Conservation (phyloP, 2,329 filamentous ascomycete species). For the Colletotrichum sp. region DNA sequence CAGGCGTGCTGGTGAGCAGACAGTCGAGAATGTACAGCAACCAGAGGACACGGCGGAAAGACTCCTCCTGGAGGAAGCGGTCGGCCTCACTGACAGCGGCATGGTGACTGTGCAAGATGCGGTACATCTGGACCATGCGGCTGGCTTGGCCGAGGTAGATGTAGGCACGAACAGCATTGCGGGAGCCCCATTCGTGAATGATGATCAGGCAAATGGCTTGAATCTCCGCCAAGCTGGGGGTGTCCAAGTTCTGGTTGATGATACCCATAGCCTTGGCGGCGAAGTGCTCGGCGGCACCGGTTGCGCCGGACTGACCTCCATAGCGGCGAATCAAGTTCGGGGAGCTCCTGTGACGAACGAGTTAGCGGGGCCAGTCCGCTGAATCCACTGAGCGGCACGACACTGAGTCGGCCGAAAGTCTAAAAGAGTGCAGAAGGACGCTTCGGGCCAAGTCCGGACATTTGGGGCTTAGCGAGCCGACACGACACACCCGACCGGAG, state of each 20-base stretch:
- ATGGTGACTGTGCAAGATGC: conserved; percentile 62
- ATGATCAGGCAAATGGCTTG: conserved; percentile 66
- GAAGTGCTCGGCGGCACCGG: conserved; percentile 63
- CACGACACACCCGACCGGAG: conserved; percentile 13
- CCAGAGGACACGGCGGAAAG: conserved; percentile 66
- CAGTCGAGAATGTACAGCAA: conserved; percentile 69
- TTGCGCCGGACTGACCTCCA: conserved; percentile 55
- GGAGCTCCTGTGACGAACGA: conserved; percentile 50
- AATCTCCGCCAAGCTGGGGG: conserved; percentile 65
- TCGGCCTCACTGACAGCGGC: conserved; percentile 54
- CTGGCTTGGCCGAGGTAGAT: conserved; percentile 67
- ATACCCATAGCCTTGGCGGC: conserved; percentile 61
- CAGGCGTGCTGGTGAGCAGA: conserved; percentile 66
- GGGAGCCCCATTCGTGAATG: conserved; percentile 67
- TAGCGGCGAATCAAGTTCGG: conserved; percentile 62
- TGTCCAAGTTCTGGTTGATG: conserved; percentile 64
- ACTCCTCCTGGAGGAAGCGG: conserved; percentile 66
- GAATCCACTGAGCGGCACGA: not conserved
- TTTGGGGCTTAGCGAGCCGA: conserved; percentile 10
- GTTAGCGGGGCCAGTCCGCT: not conserved
- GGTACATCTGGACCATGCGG: conserved; percentile 70
- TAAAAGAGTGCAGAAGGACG: not conserved
- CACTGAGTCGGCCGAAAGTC: conserved; percentile 5
- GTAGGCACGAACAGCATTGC: conserved; percentile 67
- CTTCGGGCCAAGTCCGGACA: conserved; percentile 15